Evolutionary conservation across 2,329 filamentous ascomycete species (phyloP).

Genomic region (Penicillium sp.): DNA sequence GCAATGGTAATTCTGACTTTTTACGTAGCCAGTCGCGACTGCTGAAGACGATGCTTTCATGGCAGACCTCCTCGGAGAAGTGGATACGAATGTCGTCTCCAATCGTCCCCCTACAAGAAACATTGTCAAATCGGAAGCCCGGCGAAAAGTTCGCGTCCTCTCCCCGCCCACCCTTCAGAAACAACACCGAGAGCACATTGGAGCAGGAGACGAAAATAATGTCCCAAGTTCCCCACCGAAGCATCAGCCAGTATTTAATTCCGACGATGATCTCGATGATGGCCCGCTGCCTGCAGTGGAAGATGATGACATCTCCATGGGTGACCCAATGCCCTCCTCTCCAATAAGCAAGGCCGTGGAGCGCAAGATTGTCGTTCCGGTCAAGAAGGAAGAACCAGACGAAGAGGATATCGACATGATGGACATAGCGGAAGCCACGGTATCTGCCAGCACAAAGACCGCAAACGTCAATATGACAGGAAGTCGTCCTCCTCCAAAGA

Average conservation of each 20-base stretch:
- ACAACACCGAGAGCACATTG: constrained; percentile 55
- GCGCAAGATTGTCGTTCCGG: constrained; percentile 60
- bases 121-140: constrained; percentile 70
- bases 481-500: constrained; percentile 73
- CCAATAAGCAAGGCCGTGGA: constrained; percentile 77
- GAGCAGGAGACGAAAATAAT: constrained; percentile 44
- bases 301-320: constrained; percentile 79
- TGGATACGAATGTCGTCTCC: constrained; percentile 73
- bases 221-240: constrained; percentile 47
- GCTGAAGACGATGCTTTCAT: constrained; percentile 90
- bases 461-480: constrained; percentile 83
- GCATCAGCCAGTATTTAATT: constrained; percentile 40
- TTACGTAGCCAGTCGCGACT: constrained; percentile 65
- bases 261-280: constrained; percentile 57
- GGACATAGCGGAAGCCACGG: constrained; percentile 78
- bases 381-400: constrained; percentile 66
- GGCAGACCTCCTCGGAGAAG: constrained; percentile 77
- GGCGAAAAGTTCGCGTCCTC: constrained; percentile 75
- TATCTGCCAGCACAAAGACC: constrained; percentile 60
- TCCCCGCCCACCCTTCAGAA: constrained; percentile 68
- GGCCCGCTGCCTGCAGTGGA: constrained; percentile 59
- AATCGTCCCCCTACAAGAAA: constrained; percentile 58
- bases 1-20: not conserved
- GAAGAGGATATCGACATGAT: constrained; percentile 79
- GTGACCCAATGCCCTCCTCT: constrained; percentile 82